Evolutionary conservation across 352 stramenopile species (phyloP).

Genomic region (Globisporangium rhizosaccharum): DNA sequence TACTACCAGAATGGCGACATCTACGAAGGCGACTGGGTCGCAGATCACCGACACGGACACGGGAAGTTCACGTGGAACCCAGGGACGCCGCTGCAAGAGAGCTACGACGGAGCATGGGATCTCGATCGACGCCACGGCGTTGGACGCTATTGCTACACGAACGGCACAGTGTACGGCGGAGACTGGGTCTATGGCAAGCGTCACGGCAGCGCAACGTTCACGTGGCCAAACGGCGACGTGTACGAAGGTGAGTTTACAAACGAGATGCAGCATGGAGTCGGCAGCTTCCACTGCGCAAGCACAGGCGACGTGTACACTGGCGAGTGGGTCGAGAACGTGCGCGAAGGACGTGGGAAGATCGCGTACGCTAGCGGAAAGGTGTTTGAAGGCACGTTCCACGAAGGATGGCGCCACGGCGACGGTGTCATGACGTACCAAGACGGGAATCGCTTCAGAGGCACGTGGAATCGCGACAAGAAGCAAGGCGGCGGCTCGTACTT

Average conservation of each 20-base stretch:
- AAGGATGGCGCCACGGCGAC: constrained; percentile 65
- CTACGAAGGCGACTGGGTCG: constrained; percentile 67
- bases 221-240: constrained; percentile 81
- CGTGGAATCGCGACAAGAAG: constrained; percentile 86
- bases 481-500: constrained; percentile 77
- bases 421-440: constrained; percentile 80
- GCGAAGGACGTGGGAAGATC: constrained; percentile 70
- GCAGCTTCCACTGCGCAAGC: constrained; percentile 51
- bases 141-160: constrained; percentile 54
- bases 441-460: constrained; percentile 78
- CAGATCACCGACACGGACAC: constrained; percentile 47
- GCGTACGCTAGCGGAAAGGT: constrained; percentile 72
- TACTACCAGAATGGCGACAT: constrained; percentile 77
- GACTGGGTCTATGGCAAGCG: constrained; percentile 62
- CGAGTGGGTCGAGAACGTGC: constrained; percentile 80
- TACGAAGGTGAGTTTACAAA: constrained; percentile 78
- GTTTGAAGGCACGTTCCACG: constrained; percentile 83
- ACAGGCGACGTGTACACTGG: constrained; percentile 65
- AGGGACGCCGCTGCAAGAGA: constrained; percentile 46
- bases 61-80: constrained; percentile 65
- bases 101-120: constrained; percentile 74
- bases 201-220: constrained; percentile 73
- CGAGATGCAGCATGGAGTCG: constrained; percentile 77
- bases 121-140: constrained; percentile 56
- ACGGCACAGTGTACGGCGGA: constrained; percentile 58